Conservation (phyloP, 2,329 filamentous ascomycete species). For the Colletotrichum zoysiae region DNA sequence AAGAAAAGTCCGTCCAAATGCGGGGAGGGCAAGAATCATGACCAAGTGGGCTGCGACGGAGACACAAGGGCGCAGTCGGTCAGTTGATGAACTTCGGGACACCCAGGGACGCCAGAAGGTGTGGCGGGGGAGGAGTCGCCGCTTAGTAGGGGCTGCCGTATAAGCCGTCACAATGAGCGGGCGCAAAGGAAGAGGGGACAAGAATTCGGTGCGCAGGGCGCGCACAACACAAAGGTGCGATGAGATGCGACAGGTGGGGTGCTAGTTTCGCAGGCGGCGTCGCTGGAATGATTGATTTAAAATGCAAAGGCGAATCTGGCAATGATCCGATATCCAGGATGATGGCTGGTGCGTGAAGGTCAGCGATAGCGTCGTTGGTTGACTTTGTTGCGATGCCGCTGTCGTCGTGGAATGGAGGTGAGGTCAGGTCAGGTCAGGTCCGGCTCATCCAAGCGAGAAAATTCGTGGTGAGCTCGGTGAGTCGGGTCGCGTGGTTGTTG, state of each 20-base stretch:
- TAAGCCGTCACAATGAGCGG: conserved; percentile 32
- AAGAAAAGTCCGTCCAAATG: conserved; percentile 25
- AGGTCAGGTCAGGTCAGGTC: conserved; percentile 6
- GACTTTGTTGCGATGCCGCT: background rate
- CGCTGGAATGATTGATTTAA: conserved; percentile 36
- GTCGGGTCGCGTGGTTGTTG: background rate
- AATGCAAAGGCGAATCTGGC: conserved; percentile 18
- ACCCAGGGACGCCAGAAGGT: conserved; percentile 3
- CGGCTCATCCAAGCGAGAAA: conserved; percentile 3
- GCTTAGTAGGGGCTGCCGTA: conserved; percentile 21
- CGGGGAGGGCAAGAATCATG: conserved; percentile 39
- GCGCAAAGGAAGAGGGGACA: conserved; percentile 12
- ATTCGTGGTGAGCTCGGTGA: background rate
- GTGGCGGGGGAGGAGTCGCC: conserved; percentile 14
- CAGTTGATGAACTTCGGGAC: conserved; percentile 9
- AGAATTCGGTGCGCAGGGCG: conserved; percentile 11
- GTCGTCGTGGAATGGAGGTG: conserved; percentile 25
- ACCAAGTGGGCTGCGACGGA: conserved; percentile 30
- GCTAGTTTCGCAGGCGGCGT: conserved; percentile 3
- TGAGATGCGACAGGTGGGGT: conserved; percentile 9
- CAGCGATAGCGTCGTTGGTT: conserved; percentile 3
- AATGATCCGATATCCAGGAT: conserved; percentile 17
- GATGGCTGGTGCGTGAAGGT: conserved; percentile 11
- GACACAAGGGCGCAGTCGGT: conserved; percentile 14
- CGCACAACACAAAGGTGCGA: conserved; percentile 14